A percentile compares a stretch with the other conserved stretches of the same genome.
These are phyloP conservation scores for Laguncularia racemosa DNA, from an alignment of 345 rosid genomes.

Conservation along the genomic window DNA sequence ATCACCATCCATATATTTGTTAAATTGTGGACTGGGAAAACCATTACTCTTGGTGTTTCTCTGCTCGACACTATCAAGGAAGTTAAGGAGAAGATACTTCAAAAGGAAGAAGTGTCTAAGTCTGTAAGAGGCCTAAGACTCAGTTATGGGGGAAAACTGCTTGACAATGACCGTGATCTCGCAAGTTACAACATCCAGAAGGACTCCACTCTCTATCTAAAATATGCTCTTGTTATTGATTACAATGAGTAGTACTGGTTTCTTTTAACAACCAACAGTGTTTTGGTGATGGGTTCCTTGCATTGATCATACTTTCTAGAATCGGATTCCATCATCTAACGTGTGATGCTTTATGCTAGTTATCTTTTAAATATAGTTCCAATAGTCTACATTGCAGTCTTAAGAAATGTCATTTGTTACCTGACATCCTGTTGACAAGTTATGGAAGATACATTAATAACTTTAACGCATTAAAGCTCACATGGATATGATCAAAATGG, in stretches of 20 bases:
- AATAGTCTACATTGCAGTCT: too few species aligned
- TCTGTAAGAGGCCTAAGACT: slow-evolving; percentile 6
- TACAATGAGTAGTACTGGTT: slow-evolving; percentile 6
- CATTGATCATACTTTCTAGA: too few species aligned
- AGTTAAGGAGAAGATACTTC: slow-evolving; percentile 14
- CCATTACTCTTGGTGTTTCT: slow-evolving; percentile 23
- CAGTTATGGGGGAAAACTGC: slow-evolving; percentile 20
- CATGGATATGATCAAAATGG: background rate
- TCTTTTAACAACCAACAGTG: background rate
- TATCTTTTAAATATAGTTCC: too few species aligned
- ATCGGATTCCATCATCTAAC: too few species aligned
- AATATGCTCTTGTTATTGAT: too few species aligned
- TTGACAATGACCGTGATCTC: slow-evolving; percentile 11
- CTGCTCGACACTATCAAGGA: slow-evolving; percentile 5
- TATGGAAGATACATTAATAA: too few species aligned
- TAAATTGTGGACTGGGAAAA: slow-evolving; percentile 23
- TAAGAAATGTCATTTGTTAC: too few species aligned
- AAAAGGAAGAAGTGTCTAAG: slow-evolving; percentile 7
- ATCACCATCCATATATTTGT: slow-evolving; percentile 21
- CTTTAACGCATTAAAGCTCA: background rate
- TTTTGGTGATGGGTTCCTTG: background rate
- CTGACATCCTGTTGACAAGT: too few species aligned
- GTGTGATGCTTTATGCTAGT: too few species aligned
- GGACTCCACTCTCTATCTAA: slow-evolving; percentile 12
- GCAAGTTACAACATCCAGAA: slow-evolving; percentile 21